Evolutionary conservation across 73 alveolate genomes (phyloP).

Genomic region (Stentor coeruleus): DNA sequence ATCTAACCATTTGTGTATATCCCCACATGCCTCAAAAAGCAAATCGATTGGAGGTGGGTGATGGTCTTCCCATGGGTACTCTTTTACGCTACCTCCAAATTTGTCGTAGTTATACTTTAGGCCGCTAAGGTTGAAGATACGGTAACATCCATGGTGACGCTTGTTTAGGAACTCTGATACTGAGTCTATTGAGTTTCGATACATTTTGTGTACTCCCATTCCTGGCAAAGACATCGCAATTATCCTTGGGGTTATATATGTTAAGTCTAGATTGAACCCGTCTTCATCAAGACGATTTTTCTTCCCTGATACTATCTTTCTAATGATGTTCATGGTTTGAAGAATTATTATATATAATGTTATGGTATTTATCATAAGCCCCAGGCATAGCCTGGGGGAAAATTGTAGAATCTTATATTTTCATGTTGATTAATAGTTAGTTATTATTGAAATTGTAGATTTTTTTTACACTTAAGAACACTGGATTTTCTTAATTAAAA

Average conservation of each 20-base stretch:
- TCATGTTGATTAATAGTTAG: too few relatives aligned
- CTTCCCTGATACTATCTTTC: constrained; percentile 78
- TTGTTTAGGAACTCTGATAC: constrained; percentile 27
- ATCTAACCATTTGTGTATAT: background rate
- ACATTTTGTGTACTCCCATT: constrained; percentile 54
- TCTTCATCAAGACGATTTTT: constrained; percentile 76
- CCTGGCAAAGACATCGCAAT: constrained; percentile 94
- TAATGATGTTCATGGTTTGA: constrained; percentile 62
- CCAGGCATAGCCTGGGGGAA: too few relatives aligned
- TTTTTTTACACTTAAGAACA: too few relatives aligned
- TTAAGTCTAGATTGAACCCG: constrained; percentile 79
- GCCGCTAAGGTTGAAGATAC: constrained; percentile 21
- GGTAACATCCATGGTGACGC: background rate
- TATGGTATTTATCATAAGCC: too few relatives aligned
- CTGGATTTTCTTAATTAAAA: background rate
- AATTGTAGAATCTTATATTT: too few relatives aligned
- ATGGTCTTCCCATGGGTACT: constrained; percentile 27
- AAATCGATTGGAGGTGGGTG: constrained; percentile 27
- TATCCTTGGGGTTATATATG: constrained; percentile 85
- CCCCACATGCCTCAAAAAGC: constrained; percentile 20
- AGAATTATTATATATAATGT: too few relatives aligned
- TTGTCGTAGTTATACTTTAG: constrained; percentile 16
- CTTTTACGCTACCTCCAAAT: constrained; percentile 11
- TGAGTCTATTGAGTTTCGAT: constrained; percentile 37
- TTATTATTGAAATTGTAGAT: too few relatives aligned